Conservation (phyloP, 2,329 filamentous ascomycete species). For the Gaeumannomyces tritici region DNA sequence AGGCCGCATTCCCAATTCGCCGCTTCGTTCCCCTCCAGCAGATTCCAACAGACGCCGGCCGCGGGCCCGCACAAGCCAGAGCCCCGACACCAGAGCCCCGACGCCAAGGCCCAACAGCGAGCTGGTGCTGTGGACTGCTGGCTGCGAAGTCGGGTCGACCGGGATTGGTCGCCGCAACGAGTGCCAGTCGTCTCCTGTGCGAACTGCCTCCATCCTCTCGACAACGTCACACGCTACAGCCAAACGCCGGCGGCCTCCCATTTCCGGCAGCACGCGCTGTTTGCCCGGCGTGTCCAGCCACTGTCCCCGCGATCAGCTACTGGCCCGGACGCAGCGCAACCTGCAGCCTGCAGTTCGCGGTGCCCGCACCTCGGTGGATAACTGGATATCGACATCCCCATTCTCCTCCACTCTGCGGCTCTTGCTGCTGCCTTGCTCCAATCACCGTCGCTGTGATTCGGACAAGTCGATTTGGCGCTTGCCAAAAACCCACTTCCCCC, state of each 20-base stretch:
- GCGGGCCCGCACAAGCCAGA: background rate
- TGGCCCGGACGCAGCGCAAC: background rate
- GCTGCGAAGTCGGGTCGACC: background rate
- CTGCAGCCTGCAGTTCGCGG: background rate
- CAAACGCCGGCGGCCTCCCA: too few species aligned
- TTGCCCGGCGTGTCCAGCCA: background rate
- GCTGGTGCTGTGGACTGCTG: background rate
- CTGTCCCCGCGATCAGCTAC: background rate
- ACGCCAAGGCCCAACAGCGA: background rate
- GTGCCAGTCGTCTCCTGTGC: background rate
- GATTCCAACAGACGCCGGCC: background rate
- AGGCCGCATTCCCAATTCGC: background rate
- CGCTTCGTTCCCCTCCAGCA: background rate
- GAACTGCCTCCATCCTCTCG: background rate
- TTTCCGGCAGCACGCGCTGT: background rate
- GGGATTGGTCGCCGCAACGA: background rate
- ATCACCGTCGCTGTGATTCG: background rate
- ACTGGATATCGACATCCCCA: background rate
- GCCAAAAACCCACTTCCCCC: background rate
- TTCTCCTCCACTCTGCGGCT: background rate
- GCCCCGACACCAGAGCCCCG: background rate
- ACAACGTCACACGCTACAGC: background rate
- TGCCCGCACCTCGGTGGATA: background rate
- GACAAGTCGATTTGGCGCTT: background rate
- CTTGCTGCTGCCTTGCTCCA: background rate